These are phyloP conservation scores for Funneliformis geosporum DNA, from an alignment of 192 early-diverging fungal species.

Conservation along the genomic window DNA sequence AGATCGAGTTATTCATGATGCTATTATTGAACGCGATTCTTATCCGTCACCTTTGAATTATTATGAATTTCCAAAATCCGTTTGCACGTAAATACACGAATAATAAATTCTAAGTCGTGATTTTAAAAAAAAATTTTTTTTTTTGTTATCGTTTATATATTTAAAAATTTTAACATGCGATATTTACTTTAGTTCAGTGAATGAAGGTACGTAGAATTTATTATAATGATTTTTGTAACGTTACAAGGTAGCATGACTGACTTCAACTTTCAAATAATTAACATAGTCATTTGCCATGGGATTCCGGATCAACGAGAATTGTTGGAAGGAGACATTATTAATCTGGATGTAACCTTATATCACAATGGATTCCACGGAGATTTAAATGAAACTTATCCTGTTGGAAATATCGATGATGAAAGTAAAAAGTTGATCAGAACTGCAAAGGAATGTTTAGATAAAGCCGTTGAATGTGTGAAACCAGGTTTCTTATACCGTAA, in stretches of 20 bases:
- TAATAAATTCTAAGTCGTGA: not conserved
- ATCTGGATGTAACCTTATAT: conserved; percentile 89
- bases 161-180: not conserved
- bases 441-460: conserved; percentile 85
- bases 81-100: conserved; percentile 72
- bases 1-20: conserved; percentile 94
- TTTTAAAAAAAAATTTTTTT: not conserved
- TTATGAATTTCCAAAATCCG: conserved; percentile 92
- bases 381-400: conserved; percentile 88
- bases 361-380: conserved; percentile 95
- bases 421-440: conserved; percentile 76
- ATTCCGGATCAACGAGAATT: conserved; percentile 94
- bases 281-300: conserved; percentile 91
- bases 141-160: too few relatives aligned
- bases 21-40: conserved; percentile 83
- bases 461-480: conserved; percentile 90
- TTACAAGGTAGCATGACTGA: not conserved
- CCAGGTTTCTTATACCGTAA: conserved; percentile 92
- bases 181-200: conserved; percentile 41
- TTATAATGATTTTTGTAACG: not conserved
- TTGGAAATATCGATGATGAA: conserved; percentile 83
- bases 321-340: conserved; percentile 94
- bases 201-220: conserved; percentile 38
- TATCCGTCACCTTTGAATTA: conserved; percentile 99
- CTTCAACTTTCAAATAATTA: not conserved